Percentiles rank a stretch among this genome's conserved stretches.
Conservation (phyloP, 306 rosid species). For the Bauhinia variegata region DNA sequence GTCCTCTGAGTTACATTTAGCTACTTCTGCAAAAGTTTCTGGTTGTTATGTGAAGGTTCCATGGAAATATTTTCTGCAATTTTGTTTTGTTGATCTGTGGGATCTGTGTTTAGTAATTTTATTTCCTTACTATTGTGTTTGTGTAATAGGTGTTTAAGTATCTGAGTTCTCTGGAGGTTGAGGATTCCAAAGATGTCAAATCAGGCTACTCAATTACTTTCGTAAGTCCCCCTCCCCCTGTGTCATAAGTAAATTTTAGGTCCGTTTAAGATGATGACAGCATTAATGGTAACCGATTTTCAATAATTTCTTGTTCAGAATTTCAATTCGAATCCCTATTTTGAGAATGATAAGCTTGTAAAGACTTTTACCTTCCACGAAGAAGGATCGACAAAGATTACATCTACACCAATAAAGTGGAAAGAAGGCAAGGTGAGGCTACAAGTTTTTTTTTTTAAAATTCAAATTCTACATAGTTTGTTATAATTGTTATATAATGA, state of each 20-base stretch:
- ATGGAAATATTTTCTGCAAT: background rate
- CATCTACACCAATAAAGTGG: slow-evolving; percentile 89
- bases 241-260: background rate
- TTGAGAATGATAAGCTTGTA: slow-evolving; percentile 78
- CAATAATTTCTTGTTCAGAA: slow-evolving; percentile 52
- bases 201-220: slow-evolving; percentile 82
- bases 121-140: slow-evolving; percentile 9
- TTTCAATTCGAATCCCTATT: slow-evolving; percentile 83
- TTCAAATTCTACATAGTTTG: background rate
- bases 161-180: slow-evolving; percentile 84
- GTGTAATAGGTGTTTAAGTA: slow-evolving; percentile 76
- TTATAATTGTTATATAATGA: background rate
- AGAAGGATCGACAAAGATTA: slow-evolving; percentile 80
- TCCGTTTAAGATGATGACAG: background rate
- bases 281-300: slow-evolving; percentile 1
- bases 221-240: slow-evolving; percentile 51
- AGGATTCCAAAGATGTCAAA: slow-evolving; percentile 83
- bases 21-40: background rate
- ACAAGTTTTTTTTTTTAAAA: background rate
- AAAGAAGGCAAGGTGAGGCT: slow-evolving; percentile 84
- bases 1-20: background rate
- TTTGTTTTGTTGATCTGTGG: slow-evolving; percentile 12
- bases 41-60: slow-evolving; percentile 2
- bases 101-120: slow-evolving; percentile 8
- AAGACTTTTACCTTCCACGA: slow-evolving; percentile 87